These are phyloP conservation scores for Cornus suecica DNA, from an alignment of 148 eudicot species.

Conservation along the genomic window DNA sequence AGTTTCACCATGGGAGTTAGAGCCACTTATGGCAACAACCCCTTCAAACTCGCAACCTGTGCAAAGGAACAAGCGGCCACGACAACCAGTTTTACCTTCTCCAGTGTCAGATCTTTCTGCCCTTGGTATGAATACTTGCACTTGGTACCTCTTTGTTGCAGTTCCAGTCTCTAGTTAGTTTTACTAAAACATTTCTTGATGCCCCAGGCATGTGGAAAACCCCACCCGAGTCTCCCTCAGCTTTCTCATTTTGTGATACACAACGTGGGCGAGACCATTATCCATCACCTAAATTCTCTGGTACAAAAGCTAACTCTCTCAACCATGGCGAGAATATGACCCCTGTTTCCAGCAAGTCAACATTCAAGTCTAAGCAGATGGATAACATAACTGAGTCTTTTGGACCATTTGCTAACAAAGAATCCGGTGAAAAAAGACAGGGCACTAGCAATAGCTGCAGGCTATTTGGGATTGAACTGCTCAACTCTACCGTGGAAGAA, in stretches of 20 bases:
- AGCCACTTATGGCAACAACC: conserved; percentile 64
- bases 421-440: conserved; percentile 56
- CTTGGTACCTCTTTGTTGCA: background rate
- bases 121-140: conserved; percentile 38
- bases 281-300: conserved; percentile 39
- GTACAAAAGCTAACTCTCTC: conserved; percentile 37
- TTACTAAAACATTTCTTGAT: background rate
- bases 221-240: conserved; percentile 46
- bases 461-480: conserved; percentile 80
- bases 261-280: conserved; percentile 53
- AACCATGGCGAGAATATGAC: conserved; percentile 44
- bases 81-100: conserved; percentile 53
- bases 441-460: conserved; percentile 55
- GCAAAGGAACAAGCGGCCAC: conserved; percentile 71
- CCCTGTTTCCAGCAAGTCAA: conserved; percentile 38
- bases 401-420: conserved; percentile 41
- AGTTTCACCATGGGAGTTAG: conserved; percentile 94
- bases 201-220: conserved; percentile 67
- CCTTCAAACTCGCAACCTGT: conserved; percentile 56
- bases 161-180: background rate
- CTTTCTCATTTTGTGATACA: conserved; percentile 43
- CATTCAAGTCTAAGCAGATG: conserved; percentile 44
- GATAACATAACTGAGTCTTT: conserved; percentile 53
- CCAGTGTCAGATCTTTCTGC: conserved; percentile 52
- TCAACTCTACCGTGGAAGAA: conserved; percentile 42